Percentiles rank a stretch among this genome's conserved stretches.
phyloP scores from a whole-genome alignment of 306 rosid genomes.

The Vigna reflexopilosa region DNA sequence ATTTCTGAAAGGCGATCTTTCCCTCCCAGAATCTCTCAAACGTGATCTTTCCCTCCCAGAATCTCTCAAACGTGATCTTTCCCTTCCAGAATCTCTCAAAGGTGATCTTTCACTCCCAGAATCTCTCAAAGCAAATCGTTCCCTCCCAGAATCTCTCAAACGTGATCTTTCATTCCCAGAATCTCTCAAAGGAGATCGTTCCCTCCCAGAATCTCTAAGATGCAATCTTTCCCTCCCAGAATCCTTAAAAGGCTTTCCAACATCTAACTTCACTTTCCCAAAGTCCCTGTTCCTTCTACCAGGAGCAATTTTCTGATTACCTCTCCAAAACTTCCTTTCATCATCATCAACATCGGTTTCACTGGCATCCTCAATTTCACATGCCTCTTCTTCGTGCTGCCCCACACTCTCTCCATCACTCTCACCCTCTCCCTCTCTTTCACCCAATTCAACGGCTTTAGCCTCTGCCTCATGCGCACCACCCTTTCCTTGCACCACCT shows the following conservation, averaged over 20 bases:
- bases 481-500: conserved; percentile 42
- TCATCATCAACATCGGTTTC: conserved; percentile 43
- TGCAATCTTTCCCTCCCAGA: conserved; percentile 39
- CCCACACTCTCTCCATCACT: conserved; percentile 45
- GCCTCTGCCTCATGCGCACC: conserved; percentile 44
- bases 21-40: background rate
- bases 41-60: background rate
- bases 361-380: conserved; percentile 51
- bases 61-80: background rate
- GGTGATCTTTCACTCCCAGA: too few species aligned
- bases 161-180: too few species aligned
- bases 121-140: too few species aligned
- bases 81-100: background rate
- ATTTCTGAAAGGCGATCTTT: conserved; percentile 32
- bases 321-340: conserved; percentile 40
- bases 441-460: conserved; percentile 33
- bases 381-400: conserved; percentile 42
- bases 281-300: conserved; percentile 29
- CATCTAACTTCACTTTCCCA: conserved; percentile 38
- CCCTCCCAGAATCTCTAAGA: background rate
- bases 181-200: background rate
- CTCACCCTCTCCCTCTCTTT: conserved; percentile 33
- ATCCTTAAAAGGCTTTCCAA: conserved; percentile 41
- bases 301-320: conserved; percentile 28
- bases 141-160: too few species aligned